Evolutionary conservation across 2,329 filamentous ascomycete species (phyloP).

Genomic region (Aureobasidium musti): DNA sequence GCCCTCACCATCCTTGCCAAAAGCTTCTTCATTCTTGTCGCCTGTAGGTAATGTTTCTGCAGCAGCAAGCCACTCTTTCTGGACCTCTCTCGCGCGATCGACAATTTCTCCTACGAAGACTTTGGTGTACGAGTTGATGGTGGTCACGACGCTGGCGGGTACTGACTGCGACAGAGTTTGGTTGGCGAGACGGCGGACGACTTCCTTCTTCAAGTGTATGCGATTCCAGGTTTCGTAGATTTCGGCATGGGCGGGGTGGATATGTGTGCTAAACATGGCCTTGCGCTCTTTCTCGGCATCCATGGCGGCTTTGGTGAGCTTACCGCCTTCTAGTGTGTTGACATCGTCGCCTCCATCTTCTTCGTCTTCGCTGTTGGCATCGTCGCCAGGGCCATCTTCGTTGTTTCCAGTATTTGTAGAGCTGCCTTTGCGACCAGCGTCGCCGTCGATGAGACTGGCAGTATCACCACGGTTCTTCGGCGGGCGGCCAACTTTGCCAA

Average conservation of each 20-base stretch:
- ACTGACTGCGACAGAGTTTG: constrained; percentile 79
- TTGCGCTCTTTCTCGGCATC: constrained; percentile 69
- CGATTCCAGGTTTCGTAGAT: constrained; percentile 72
- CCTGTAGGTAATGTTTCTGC: constrained; percentile 58
- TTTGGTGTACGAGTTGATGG: constrained; percentile 75
- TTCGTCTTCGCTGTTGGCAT: constrained; percentile 50
- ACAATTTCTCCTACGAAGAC: constrained; percentile 76
- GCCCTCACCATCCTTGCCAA: constrained; percentile 32
- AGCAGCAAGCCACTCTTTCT: constrained; percentile 68
- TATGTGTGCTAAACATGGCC: constrained; percentile 61
- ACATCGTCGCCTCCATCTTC: constrained; percentile 61
- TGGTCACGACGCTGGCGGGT: constrained; percentile 69
- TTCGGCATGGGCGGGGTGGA: constrained; percentile 67
- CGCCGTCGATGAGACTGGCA: constrained; percentile 29
- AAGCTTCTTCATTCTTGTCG: constrained; percentile 45
- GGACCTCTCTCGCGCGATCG: constrained; percentile 68
- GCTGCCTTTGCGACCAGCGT: constrained; percentile 25
- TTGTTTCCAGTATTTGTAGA: constrained; percentile 40
- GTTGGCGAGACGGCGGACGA: constrained; percentile 75
- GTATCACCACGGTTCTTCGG: constrained; percentile 28
- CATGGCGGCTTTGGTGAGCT: constrained; percentile 59
- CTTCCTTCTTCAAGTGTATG: constrained; percentile 66
- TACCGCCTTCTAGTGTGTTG: constrained; percentile 56
- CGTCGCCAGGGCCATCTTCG: constrained; percentile 49
- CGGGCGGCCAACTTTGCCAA: constrained; percentile 29